Percentiles rank a stretch among this genome's conserved stretches.
These are phyloP conservation scores for Trichoderma cornu-damae DNA, from an alignment of 2,329 filamentous ascomycete genomes.

Conservation along the genomic window DNA sequence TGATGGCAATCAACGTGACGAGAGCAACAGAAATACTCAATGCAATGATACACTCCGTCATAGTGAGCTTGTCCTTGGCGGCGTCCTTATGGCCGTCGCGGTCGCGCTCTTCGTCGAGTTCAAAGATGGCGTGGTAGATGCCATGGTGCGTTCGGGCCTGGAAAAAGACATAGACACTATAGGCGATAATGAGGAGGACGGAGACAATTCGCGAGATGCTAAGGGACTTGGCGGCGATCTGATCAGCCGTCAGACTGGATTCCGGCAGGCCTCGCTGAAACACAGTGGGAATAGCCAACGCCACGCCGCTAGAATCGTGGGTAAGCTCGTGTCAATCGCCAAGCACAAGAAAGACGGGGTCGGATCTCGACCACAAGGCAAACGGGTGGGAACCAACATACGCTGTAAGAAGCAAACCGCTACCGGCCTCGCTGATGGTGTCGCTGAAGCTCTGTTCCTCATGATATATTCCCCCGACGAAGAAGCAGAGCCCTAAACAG, in stretches of 20 bases:
- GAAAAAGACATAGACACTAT: slow-evolving; percentile 63
- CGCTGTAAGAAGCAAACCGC: slow-evolving; percentile 35
- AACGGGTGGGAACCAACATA: not conserved
- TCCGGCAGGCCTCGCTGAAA: slow-evolving; percentile 26
- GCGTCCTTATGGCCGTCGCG: slow-evolving; percentile 57
- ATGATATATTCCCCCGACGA: slow-evolving; percentile 64
- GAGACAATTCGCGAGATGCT: slow-evolving; percentile 66
- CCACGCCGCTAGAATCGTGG: not conserved
- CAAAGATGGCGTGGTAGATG: slow-evolving; percentile 69
- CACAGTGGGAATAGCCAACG: slow-evolving; percentile 3
- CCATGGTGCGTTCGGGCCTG: slow-evolving; percentile 72
- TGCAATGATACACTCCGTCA: slow-evolving; percentile 59
- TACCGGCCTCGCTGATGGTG: slow-evolving; percentile 73
- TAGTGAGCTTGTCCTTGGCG: slow-evolving; percentile 57
- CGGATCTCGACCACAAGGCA: not conserved
- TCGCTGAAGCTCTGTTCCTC: slow-evolving; percentile 68
- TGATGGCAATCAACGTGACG: slow-evolving; percentile 61
- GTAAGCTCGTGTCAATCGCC: not conserved
- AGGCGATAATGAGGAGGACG: slow-evolving; percentile 44
- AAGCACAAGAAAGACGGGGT: not conserved
- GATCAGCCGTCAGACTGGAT: slow-evolving; percentile 26
- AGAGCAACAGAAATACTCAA: slow-evolving; percentile 51
- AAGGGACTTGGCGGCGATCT: slow-evolving; percentile 50
- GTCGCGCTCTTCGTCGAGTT: slow-evolving; percentile 63
- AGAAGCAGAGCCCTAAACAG: slow-evolving; percentile 75